Evolutionary conservation across 148 eudicot genomes (phyloP), one percentile per base, ranked within the genome.

Genomic region (Gaultheria prostrata): DNA sequence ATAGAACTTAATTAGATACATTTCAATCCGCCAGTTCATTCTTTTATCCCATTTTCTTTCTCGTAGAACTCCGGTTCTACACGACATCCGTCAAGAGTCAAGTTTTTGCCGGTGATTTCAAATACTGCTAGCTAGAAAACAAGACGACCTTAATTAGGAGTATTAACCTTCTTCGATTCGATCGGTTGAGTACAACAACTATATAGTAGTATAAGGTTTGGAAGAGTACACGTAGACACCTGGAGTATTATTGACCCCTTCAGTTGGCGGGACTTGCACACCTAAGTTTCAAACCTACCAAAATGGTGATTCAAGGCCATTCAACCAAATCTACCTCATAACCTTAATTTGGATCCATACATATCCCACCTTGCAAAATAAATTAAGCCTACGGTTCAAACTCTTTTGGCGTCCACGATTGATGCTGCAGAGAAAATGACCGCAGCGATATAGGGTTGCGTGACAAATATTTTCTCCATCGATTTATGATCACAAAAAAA

Each of bases 251-350:
- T 61, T 75, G 67, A 39, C 46, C 28, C 69, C 32, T 33, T 18
- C 53, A 18, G 17, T 45, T 80, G 74, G 39, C 82, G 2, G 35
- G 53, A 80, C 74, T 80, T 43, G 80, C 72, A 1, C 24, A 80
- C 73, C 74, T 80, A 65, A 80, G 6, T 5, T 54, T 79, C 82
- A 45, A 63, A 61, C 82, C 82, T 80, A 80, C 82, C 70, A 6
- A 43, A 6, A 10, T 39, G 32, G 20, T 18, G 28, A 15, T n/a
- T 80, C n/a, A 13, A 3, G 70, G 35, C 73, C 82, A 80, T 61
- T 39, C 54, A 50, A 50, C 6, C 72, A 17, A 71, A 33, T 71
- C 28, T 43, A 45, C 20, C 51, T 9, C 8, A 45, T 61, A 24
- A 61, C 28, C 28, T 61, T 1, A 24, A 24, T 46, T 75, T 75